These are phyloP conservation scores for Angophora floribunda DNA, from an alignment of 345 rosid genomes.

Conservation along the genomic window DNA sequence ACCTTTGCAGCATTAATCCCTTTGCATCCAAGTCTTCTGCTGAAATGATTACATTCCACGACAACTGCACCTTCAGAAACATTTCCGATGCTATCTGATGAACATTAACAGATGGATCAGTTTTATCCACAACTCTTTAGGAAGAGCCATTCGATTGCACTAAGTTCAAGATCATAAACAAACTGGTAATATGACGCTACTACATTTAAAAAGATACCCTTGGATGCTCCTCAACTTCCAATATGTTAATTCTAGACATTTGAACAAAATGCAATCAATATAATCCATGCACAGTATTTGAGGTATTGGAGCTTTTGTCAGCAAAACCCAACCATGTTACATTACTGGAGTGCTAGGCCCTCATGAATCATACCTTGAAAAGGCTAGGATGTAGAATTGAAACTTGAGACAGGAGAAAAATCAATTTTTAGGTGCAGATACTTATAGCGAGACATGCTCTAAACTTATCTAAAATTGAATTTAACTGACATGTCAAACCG, in stretches of 20 bases:
- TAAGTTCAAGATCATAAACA: not conserved
- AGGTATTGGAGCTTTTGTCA: not conserved
- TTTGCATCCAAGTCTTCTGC: slow-evolving; percentile 56
- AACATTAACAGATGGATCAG: not conserved
- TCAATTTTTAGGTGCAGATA: not conserved
- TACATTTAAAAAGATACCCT: not conserved
- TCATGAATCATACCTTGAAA: not conserved
- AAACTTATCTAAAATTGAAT: not conserved
- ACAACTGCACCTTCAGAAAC: slow-evolving; percentile 68
- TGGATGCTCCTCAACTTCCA: not conserved
- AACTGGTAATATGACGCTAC: not conserved
- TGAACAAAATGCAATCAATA: not conserved
- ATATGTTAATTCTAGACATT: not conserved
- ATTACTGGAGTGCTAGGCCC: not conserved
- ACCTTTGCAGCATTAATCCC: slow-evolving; percentile 62
- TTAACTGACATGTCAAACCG: not conserved
- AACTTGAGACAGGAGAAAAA: not conserved
- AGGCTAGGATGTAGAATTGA: not conserved
- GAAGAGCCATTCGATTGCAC: not conserved
- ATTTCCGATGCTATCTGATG: slow-evolving; percentile 11
- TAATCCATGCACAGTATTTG: not conserved
- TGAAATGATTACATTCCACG: slow-evolving; percentile 79
- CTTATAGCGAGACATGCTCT: not conserved
- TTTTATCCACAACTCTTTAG: not conserved
- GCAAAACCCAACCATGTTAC: not conserved